Evolutionary conservation across 176 grass and related monocot genomes (phyloP).

Genomic region (Ensete glaucum): DNA sequence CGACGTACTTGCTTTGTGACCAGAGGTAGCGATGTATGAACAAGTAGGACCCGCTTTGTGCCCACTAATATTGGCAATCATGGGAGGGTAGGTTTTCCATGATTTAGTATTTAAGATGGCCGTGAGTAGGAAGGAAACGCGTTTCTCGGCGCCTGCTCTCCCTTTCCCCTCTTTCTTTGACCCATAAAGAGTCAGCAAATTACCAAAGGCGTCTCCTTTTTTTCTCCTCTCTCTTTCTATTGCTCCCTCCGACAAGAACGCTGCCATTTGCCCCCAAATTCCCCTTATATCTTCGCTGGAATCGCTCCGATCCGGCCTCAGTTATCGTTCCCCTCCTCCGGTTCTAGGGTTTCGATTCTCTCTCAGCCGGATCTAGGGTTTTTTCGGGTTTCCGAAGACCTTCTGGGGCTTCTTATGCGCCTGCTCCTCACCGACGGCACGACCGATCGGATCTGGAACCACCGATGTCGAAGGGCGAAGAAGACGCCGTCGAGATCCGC

Average conservation of each 20-base stretch:
- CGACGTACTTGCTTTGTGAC: too few species aligned
- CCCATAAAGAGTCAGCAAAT: neutral
- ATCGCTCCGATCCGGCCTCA: neutral
- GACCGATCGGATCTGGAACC: neutral
- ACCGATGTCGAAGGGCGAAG: conserved; percentile 6
- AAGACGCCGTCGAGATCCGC: conserved; percentile 8
- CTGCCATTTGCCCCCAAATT: neutral
- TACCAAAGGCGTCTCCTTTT: neutral
- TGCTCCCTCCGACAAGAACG: neutral
- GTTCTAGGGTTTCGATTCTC: neutral
- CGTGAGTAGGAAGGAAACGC: neutral
- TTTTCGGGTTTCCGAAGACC: neutral
- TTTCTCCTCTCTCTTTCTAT: neutral
- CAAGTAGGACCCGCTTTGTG: too few species aligned
- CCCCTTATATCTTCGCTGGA: neutral
- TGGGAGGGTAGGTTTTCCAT: neutral
- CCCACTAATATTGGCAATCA: too few species aligned
- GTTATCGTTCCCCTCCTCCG: neutral
- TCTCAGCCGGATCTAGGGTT: neutral
- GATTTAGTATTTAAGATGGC: neutral
- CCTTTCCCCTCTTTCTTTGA: neutral
- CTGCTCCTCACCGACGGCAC: neutral
- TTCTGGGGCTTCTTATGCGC: neutral
- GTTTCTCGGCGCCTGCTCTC: neutral
- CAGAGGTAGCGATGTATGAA: too few species aligned